Evolutionary conservation across 257 asterid species (phyloP).

Genomic region (Fraxinus cuspidata): DNA sequence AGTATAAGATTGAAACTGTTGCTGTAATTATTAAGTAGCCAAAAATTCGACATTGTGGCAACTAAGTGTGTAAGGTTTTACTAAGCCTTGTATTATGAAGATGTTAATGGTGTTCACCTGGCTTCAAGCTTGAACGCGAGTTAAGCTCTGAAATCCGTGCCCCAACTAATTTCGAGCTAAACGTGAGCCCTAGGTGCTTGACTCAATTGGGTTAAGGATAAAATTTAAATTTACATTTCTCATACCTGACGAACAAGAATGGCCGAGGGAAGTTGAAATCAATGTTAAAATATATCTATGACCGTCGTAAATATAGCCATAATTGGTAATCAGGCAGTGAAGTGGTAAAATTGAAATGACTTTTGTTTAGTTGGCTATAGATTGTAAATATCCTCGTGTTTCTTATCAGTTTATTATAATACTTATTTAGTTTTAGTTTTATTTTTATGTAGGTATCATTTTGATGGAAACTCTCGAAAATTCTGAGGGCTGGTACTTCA

Average conservation of each 20-base stretch:
- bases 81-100: too few species aligned
- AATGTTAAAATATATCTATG: background rate
- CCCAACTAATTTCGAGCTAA: background rate
- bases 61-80: background rate
- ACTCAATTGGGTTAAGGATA: background rate
- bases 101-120: too few species aligned
- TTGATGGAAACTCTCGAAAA: constrained; percentile 79
- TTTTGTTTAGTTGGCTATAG: background rate
- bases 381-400: background rate
- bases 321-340: background rate
- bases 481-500: constrained; percentile 99
- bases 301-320: background rate
- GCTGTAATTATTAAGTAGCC: background rate
- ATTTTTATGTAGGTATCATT: constrained; percentile 68
- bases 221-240: background rate
- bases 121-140: background rate
- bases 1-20: background rate
- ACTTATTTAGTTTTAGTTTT: background rate
- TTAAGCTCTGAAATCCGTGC: background rate
- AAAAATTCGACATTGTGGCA: background rate
- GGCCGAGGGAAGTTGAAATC: constrained; percentile 1
- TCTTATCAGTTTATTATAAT: background rate
- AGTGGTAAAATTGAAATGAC: background rate
- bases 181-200: background rate
- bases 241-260: background rate